A percentile compares a stretch with the other conserved stretches of the same genome.
Conservation (phyloP, 768 basidiomycete species). For the Rubroboletus pulcherrimus region DNA sequence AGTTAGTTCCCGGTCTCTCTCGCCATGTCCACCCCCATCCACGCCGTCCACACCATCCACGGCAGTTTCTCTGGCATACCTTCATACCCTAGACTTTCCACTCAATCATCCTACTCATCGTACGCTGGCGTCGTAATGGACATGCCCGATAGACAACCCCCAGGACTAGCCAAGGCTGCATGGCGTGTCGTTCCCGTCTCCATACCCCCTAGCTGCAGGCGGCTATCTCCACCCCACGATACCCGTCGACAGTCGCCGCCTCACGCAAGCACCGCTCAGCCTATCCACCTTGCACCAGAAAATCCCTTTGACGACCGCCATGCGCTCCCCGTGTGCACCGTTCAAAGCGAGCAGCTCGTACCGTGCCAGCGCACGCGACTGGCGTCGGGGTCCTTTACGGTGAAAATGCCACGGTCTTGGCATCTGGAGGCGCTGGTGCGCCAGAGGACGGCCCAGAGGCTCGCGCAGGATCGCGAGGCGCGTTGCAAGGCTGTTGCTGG, state of each 20-base stretch:
- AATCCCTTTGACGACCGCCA: constrained; percentile 28
- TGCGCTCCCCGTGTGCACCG: constrained; percentile 9
- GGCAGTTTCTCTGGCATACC: constrained; percentile 30
- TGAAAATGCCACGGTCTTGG: constrained; percentile 23
- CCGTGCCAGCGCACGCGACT: constrained; percentile 28
- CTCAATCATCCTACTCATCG: constrained; percentile 11
- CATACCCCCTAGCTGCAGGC: constrained; percentile 27
- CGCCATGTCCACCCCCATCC: constrained; percentile 26
- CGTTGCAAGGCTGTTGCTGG: constrained; percentile 54
- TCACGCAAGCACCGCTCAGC: constrained; percentile 16
- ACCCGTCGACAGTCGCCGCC: constrained; percentile 9
- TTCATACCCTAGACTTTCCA: constrained; percentile 16
- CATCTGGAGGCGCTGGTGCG: constrained; percentile 27
- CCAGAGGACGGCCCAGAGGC: constrained; percentile 30
- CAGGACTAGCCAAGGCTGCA: constrained; percentile 22
- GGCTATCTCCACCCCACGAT: constrained; percentile 17
- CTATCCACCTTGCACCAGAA: constrained; percentile 20
- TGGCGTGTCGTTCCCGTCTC: constrained; percentile 25
- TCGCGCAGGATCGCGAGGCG: constrained; percentile 37
- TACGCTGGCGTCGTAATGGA: constrained; percentile 28
- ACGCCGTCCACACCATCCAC: constrained; percentile 31
- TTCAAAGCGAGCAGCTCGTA: constrained; percentile 8
- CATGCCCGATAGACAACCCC: constrained; percentile 19
- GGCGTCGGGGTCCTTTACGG: constrained; percentile 24
- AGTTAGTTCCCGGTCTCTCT: constrained; percentile 13